Evolutionary conservation across 805 yeast genomes (phyloP), one percentile per base, ranked within the genome.

Genomic region (Candida golubevii): DNA sequence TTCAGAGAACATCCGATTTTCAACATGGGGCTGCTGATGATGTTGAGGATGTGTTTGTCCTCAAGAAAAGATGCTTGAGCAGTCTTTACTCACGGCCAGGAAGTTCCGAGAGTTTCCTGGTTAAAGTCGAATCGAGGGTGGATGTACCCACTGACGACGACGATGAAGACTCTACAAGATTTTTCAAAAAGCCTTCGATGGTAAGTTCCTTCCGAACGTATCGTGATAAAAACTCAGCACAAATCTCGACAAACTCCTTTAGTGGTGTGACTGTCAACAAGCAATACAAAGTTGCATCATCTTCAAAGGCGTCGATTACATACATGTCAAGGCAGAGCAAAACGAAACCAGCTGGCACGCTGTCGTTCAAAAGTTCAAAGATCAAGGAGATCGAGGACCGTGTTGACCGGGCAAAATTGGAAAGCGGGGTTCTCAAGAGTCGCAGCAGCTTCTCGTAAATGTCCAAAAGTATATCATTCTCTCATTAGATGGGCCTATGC

Each of bases 251-350:
- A 23, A 68, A 64, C 23, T 54, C 58, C 23, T 71, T 71, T 48
- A 57, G 67, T 18, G 75, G 75, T 6, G 85, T 82, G 14, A 78
- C 78, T 1, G 61, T 79, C 6, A 71, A 79, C 36, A 76, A 75
- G 30, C 71, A 75, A 27, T 77, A 78, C 54, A 80, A 72, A 57
- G 71, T 74, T 9, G 82, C 79, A 1, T 70, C 79, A 1, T 78
- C 83, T 7, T 65, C 78, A 5, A 76, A 71, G 48, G 78, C 85
- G 1, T 77, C 85, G 8, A 75, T 85, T 49, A 75, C 83, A 37
- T 75, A 75, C 43, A 58, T 78, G 56, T 77, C 82, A 9, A 64
- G 57, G 38, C 53, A 36, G 4, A 45, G 40, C 35, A 51, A 38
- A 26, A 61, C 61, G 36, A 59, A 61, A 27, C 60, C 64, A 46